Percentiles rank a stretch among this genome's conserved stretches.
Conservation (phyloP, 2,329 filamentous ascomycete genomes). For the Hymenoscyphus fraxineus region DNA sequence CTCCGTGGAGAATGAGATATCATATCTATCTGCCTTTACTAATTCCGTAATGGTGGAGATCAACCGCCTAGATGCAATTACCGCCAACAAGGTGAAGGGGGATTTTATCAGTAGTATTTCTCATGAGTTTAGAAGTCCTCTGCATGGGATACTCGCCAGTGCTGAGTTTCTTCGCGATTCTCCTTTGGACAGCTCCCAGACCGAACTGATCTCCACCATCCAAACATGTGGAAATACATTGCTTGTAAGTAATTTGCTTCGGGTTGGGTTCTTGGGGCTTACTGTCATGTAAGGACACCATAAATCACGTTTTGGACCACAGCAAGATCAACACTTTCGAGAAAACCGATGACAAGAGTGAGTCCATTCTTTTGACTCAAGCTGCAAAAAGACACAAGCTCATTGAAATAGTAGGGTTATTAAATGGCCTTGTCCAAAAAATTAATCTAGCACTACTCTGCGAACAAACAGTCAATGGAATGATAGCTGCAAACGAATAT, state of each 20-base stretch:
- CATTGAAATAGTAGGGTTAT: neutral
- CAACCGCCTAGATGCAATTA: slow-evolving; percentile 43
- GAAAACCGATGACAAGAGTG: neutral
- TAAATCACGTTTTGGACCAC: slow-evolving; percentile 45
- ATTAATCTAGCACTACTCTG: slow-evolving; percentile 31
- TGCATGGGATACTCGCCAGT: slow-evolving; percentile 55
- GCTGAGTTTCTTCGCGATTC: slow-evolving; percentile 50
- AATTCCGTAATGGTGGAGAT: slow-evolving; percentile 56
- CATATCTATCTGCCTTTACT: slow-evolving; percentile 47
- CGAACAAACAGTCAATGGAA: slow-evolving; percentile 31
- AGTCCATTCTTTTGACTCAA: neutral
- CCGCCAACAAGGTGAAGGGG: slow-evolving; percentile 42
- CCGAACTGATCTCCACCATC: slow-evolving; percentile 45
- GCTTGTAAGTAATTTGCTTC: slow-evolving; percentile 26
- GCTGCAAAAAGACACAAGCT: neutral
- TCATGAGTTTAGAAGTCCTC: slow-evolving; percentile 52
- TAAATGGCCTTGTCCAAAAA: slow-evolving; percentile 28
- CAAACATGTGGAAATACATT: slow-evolving; percentile 48
- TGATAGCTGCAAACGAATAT: slow-evolving; percentile 30
- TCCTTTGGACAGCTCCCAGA: slow-evolving; percentile 41
- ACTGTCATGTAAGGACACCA: slow-evolving; percentile 38
- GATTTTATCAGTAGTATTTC: slow-evolving; percentile 50
- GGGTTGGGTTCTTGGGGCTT: neutral
- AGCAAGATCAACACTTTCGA: slow-evolving; percentile 20
- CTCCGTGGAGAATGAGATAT: slow-evolving; percentile 41